These are phyloP conservation scores for Neoscytalidium dimidiatum DNA, from an alignment of 2,329 filamentous ascomycete species.

Conservation along the genomic window DNA sequence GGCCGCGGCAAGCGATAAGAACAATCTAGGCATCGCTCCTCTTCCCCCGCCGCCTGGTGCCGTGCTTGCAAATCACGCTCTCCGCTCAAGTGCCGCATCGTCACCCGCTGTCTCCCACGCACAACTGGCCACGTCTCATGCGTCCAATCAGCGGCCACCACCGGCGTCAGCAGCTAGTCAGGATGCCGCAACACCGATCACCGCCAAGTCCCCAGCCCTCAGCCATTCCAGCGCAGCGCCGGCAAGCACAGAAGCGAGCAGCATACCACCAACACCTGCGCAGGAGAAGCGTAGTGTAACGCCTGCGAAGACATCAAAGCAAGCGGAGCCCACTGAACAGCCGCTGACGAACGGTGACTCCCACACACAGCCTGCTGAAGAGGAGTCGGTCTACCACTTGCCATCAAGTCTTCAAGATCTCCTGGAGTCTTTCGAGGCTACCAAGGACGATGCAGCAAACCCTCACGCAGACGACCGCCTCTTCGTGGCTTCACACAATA, in stretches of 20 bases:
- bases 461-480: slow-evolving; percentile 68
- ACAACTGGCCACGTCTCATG: slow-evolving; percentile 32
- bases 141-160: slow-evolving; percentile 33
- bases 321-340: slow-evolving; percentile 24
- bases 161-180: slow-evolving; percentile 32
- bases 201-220: slow-evolving; percentile 55
- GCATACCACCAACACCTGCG: slow-evolving; percentile 49
- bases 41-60: slow-evolving; percentile 83
- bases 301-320: slow-evolving; percentile 39
- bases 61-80: slow-evolving; percentile 50
- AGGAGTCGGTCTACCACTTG: slow-evolving; percentile 90
- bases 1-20: slow-evolving; percentile 87
- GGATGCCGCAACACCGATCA: slow-evolving; percentile 43
- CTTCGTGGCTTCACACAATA: slow-evolving; percentile 73
- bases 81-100: slow-evolving; percentile 57
- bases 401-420: slow-evolving; percentile 87
- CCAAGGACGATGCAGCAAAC: slow-evolving; percentile 69
- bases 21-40: slow-evolving; percentile 85
- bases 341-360: slow-evolving; percentile 56
- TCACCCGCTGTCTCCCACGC: slow-evolving; percentile 50
- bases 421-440: slow-evolving; percentile 84
- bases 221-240: slow-evolving; percentile 47
- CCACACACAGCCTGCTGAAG: slow-evolving; percentile 53
- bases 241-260: slow-evolving; percentile 41
- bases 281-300: slow-evolving; percentile 42